Conservation (phyloP, 768 basidiomycete species). For the Pleurotus eryngii region DNA sequence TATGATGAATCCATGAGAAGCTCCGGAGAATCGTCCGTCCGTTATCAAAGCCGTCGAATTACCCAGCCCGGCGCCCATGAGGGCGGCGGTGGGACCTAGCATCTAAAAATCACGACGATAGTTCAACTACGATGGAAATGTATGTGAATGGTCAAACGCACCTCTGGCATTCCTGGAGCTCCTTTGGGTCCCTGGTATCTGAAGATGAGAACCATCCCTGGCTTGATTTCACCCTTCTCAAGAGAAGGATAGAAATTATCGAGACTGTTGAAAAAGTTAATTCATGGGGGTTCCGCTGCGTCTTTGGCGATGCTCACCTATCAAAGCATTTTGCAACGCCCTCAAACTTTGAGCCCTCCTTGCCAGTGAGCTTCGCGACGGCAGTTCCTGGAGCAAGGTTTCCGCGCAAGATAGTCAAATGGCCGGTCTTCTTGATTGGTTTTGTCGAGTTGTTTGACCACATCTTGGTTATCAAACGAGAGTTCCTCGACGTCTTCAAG, state of each 20-base stretch:
- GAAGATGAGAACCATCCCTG: constrained; percentile 76
- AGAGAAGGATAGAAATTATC: constrained; percentile 73
- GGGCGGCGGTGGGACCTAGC: constrained; percentile 74
- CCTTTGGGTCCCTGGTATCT: constrained; percentile 90
- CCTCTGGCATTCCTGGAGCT: constrained; percentile 91
- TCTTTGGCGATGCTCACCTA: constrained; percentile 33
- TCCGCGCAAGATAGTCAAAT: constrained; percentile 84
- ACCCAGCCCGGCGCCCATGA: constrained; percentile 82
- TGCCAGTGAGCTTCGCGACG: constrained; percentile 92
- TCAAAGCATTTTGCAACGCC: constrained; percentile 80
- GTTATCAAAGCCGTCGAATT: constrained; percentile 80
- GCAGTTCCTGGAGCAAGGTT: constrained; percentile 84
- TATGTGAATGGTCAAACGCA: constrained; percentile 15
- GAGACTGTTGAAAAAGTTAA: constrained; percentile 34
- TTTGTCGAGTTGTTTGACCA: constrained; percentile 66
- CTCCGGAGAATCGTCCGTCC: constrained; percentile 88
- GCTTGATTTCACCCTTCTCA: constrained; percentile 68
- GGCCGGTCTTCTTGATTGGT: constrained; percentile 86
- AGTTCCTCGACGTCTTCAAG: constrained; percentile 72
- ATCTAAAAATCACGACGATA: not conserved
- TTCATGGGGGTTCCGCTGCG: not conserved
- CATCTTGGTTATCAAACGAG: constrained; percentile 70
- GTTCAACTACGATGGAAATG: too few species aligned
- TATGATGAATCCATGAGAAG: constrained; percentile 53
- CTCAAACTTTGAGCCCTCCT: constrained; percentile 84